A percentile compares a stretch with the other conserved stretches of the same genome.
Evolutionary conservation across 257 asterid species (phyloP).

Genomic region (Solanum okadae): DNA sequence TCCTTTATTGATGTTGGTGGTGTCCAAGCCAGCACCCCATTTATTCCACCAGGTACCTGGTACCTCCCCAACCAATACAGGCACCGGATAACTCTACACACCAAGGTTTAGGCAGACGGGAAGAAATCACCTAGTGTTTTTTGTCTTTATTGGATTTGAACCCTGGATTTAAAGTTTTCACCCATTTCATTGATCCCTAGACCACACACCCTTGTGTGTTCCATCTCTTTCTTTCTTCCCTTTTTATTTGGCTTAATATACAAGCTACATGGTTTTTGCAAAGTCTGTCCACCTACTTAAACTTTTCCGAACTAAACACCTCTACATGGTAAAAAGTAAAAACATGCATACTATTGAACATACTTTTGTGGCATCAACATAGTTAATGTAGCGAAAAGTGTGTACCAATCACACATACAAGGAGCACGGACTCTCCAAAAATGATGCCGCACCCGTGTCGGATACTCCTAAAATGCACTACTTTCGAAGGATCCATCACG

Average conservation of each 20-base stretch:
- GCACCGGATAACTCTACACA: neutral
- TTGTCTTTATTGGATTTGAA: neutral
- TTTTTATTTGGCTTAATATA: neutral
- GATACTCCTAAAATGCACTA: no score
- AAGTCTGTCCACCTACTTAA: neutral
- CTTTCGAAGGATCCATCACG: no score
- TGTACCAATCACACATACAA: neutral
- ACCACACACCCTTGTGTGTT: neutral
- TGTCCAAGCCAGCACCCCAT: neutral
- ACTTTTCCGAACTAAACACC: neutral
- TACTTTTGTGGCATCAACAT: neutral
- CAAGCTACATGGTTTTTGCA: neutral
- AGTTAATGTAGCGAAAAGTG: neutral
- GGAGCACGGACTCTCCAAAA: neutral
- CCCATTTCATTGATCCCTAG: neutral
- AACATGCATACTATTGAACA: neutral
- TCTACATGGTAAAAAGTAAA: neutral
- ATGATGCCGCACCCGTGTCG: no score
- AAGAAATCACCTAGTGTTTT: neutral
- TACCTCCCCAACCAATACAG: neutral
- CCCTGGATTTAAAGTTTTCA: neutral
- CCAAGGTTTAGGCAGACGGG: neutral
- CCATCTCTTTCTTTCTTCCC: neutral
- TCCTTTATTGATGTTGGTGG: neutral
- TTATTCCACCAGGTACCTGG: neutral